Conservation (phyloP, 192 early-diverging fungal species). For the Coemansia sp. region DNA sequence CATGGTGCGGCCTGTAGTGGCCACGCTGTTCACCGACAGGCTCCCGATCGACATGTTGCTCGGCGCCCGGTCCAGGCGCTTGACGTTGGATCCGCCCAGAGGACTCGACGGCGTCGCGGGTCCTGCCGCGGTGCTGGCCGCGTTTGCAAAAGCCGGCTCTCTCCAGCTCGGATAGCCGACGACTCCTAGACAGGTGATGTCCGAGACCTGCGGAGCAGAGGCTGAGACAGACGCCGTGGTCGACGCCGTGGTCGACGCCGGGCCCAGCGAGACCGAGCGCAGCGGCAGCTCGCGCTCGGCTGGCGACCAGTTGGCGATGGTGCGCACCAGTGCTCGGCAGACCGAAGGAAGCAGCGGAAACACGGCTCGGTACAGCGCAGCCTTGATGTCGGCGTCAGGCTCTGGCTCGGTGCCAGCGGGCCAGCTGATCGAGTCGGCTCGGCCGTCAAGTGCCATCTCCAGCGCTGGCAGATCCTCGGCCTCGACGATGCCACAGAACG, state of each 20-base stretch:
- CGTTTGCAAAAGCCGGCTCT: not conserved
- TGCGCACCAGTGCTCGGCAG: slow-evolving; percentile 36
- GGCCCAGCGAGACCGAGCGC: slow-evolving; percentile 6
- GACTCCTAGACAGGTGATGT: slow-evolving; percentile 34
- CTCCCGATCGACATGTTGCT: slow-evolving; percentile 1
- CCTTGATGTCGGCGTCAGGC: slow-evolving; percentile 6
- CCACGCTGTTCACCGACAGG: not conserved
- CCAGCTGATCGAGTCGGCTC: slow-evolving; percentile 8
- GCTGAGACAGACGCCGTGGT: not conserved
- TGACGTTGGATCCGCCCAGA: slow-evolving; percentile 46
- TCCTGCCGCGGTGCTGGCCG: not conserved
- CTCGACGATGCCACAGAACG: slow-evolving; percentile 50
- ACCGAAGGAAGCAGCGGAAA: slow-evolving; percentile 43
- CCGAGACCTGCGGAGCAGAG: slow-evolving; percentile 19
- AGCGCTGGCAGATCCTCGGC: slow-evolving; percentile 46
- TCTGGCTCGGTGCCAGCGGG: slow-evolving; percentile 19
- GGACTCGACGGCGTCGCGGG: slow-evolving; percentile 15
- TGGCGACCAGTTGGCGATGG: slow-evolving; percentile 44
- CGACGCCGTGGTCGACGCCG: not conserved
- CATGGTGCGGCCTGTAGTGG: slow-evolving; percentile 1
- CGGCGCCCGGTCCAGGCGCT: slow-evolving; percentile 25
- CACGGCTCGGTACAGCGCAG: slow-evolving; percentile 25
- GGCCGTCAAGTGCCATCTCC: slow-evolving; percentile 29
- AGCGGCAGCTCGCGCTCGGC: slow-evolving; percentile 42
- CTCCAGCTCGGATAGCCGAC: slow-evolving; percentile 5